These are phyloP conservation scores for Trichoderma aggressivum DNA, from an alignment of 2,329 filamentous ascomycete species.

Conservation along the genomic window DNA sequence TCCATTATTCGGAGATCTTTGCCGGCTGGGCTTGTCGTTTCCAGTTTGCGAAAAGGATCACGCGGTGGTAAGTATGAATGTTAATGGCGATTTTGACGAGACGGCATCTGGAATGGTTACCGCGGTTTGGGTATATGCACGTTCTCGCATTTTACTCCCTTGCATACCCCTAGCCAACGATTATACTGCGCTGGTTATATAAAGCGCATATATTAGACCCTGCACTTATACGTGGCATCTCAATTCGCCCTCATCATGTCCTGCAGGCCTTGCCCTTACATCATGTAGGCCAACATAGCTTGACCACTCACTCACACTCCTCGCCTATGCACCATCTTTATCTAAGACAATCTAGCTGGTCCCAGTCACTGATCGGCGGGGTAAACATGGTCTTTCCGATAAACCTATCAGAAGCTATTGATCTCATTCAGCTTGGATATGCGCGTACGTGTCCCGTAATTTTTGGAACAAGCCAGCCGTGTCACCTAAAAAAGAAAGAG, in stretches of 20 bases:
- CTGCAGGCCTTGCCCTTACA: not conserved
- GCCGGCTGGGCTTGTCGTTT: not conserved
- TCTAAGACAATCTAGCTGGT: not conserved
- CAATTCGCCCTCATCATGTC: not conserved
- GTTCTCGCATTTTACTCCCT: not conserved
- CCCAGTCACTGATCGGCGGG: not conserved
- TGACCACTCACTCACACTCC: not conserved
- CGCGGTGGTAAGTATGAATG: not conserved
- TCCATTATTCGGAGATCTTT: not conserved
- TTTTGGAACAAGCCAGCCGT: not conserved
- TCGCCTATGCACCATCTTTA: not conserved
- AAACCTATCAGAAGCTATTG: not conserved
- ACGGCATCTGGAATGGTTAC: not conserved
- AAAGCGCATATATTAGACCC: not conserved
- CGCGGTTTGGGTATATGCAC: not conserved
- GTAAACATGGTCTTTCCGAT: not conserved
- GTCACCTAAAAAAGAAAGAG: too few species aligned
- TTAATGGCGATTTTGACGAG: not conserved
- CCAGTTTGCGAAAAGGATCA: not conserved
- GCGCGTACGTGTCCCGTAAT: not conserved
- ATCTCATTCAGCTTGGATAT: not conserved
- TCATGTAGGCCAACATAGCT: not conserved
- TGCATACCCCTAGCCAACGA: not conserved
- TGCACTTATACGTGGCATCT: not conserved
- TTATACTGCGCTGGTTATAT: too few species aligned